These are phyloP conservation scores for Aspergillus bertholletiae DNA, from an alignment of 495 filamentous ascomycete species.

Conservation along the genomic window DNA sequence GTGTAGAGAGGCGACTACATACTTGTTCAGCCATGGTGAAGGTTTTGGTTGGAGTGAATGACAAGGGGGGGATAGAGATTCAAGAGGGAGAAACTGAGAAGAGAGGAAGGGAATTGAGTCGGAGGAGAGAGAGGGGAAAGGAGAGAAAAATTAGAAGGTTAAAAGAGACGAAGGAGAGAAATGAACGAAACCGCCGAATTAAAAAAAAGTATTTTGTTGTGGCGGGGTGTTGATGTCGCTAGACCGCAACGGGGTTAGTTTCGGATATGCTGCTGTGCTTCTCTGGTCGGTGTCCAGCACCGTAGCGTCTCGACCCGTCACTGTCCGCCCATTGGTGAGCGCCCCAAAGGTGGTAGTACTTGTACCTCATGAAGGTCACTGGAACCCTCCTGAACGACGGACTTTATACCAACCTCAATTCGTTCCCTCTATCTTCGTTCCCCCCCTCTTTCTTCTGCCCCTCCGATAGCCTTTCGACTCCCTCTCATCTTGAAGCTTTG, in stretches of 20 bases:
- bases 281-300: too few relatives aligned
- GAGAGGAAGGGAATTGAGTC: constrained; percentile 16
- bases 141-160: constrained; percentile 10
- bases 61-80: too few relatives aligned
- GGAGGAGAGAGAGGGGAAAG: constrained; percentile 15
- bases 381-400: too few relatives aligned
- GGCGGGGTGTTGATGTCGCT: constrained; percentile 36
- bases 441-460: too few relatives aligned
- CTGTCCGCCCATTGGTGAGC: background rate
- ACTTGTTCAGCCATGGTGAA: constrained; percentile 47
- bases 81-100: constrained; percentile 10
- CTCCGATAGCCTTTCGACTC: too few relatives aligned
- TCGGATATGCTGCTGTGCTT: background rate
- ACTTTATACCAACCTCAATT: too few relatives aligned
- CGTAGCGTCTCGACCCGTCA: constrained; percentile 9
- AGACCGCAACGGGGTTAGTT: constrained; percentile 31
- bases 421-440: background rate
- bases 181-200: constrained; percentile 28
- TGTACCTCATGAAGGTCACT: too few relatives aligned
- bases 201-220: constrained; percentile 34
- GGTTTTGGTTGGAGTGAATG: constrained; percentile 7
- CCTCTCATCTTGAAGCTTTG: too few relatives aligned
- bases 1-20: constrained; percentile 11
- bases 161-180: constrained; percentile 19
- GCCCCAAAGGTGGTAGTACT: too few relatives aligned